phyloP scores from a whole-genome alignment of 208 protist species.

The Leishmania arabica region DNA sequence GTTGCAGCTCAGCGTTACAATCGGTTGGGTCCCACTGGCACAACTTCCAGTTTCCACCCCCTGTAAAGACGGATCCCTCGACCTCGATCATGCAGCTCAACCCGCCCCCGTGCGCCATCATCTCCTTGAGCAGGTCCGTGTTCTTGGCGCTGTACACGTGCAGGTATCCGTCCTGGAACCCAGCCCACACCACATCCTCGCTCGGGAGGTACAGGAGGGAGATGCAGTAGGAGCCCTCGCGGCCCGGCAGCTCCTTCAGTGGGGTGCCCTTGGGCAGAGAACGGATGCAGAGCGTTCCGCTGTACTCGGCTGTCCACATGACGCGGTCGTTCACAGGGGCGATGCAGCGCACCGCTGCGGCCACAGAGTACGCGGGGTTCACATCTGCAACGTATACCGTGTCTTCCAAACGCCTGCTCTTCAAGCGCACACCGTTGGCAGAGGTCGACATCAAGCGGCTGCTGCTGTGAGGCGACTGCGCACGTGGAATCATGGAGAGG shows the following conservation, averaged over 20 bases:
- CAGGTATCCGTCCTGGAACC: slow-evolving; percentile 80
- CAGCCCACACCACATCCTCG: slow-evolving; percentile 62
- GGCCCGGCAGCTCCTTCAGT: slow-evolving; percentile 47
- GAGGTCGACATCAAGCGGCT: neutral
- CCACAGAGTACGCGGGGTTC: slow-evolving; percentile 56
- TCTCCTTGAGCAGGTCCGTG: slow-evolving; percentile 44
- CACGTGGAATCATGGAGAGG: slow-evolving; percentile 12
- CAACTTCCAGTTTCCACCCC: slow-evolving; percentile 80
- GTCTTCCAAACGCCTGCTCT: neutral
- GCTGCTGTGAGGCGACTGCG: neutral
- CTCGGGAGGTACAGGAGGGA: slow-evolving; percentile 57
- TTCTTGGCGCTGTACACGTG: slow-evolving; percentile 63
- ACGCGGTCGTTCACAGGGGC: slow-evolving; percentile 68
- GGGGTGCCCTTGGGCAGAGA: slow-evolving; percentile 63
- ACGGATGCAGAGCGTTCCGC: slow-evolving; percentile 71
- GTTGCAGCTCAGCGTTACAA: slow-evolving; percentile 27
- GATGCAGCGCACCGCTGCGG: slow-evolving; percentile 47
- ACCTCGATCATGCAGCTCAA: slow-evolving; percentile 38
- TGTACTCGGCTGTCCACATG: slow-evolving; percentile 74
- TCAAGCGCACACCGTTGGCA: neutral
- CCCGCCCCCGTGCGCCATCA: slow-evolving; percentile 30
- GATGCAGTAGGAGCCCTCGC: slow-evolving; percentile 60
- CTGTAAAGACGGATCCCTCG: slow-evolving; percentile 75
- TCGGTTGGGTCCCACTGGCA: slow-evolving; percentile 55
- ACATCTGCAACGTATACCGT: slow-evolving; percentile 64